Percentiles rank a stretch among this genome's conserved stretches.
Conservation (phyloP, 2,329 filamentous ascomycete species). For the Sclerotinia sclerotiorum region DNA sequence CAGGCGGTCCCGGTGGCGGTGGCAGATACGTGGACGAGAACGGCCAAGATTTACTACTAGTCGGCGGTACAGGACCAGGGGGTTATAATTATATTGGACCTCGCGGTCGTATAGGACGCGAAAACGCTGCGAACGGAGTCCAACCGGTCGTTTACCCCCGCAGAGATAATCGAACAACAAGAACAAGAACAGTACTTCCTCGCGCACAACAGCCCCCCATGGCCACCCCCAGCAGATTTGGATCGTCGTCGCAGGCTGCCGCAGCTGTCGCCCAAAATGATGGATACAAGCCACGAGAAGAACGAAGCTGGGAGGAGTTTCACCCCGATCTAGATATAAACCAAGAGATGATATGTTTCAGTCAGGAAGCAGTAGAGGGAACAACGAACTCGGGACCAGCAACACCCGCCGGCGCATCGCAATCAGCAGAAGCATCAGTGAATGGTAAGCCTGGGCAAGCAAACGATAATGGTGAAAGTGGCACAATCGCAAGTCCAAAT, state of each 20-base stretch:
- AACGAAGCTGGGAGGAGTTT: conserved; percentile 96
- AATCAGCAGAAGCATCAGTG: conserved; percentile 43
- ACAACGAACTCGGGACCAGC: conserved; percentile 50
- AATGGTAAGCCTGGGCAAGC: conserved; percentile 42
- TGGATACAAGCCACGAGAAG: conserved; percentile 95
- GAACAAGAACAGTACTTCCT: conserved; percentile 53
- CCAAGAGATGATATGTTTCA: conserved; percentile 72
- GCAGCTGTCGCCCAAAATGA: conserved; percentile 88
- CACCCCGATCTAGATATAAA: conserved; percentile 94
- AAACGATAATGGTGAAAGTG: conserved; percentile 31
- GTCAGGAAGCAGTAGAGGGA: conserved; percentile 82
- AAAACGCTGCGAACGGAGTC: conserved; percentile 49
- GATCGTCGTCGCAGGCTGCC: conserved; percentile 62
- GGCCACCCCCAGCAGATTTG: conserved; percentile 31
- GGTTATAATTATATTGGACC: conserved; percentile 52
- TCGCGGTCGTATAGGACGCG: conserved; percentile 54
- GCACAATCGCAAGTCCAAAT: conserved; percentile 34
- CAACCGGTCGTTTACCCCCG: conserved; percentile 47
- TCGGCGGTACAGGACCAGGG: conserved; percentile 49
- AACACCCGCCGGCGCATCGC: conserved; percentile 43
- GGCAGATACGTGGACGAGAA: conserved; percentile 79
- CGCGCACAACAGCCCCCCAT: conserved; percentile 51
- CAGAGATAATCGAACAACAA: conserved; percentile 57
- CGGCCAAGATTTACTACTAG: conserved; percentile 55
- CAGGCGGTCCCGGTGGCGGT: conserved; percentile 82